These are phyloP conservation scores for Calcarisporium arbuscula DNA, from an alignment of 2,329 filamentous ascomycete species.

Conservation along the genomic window DNA sequence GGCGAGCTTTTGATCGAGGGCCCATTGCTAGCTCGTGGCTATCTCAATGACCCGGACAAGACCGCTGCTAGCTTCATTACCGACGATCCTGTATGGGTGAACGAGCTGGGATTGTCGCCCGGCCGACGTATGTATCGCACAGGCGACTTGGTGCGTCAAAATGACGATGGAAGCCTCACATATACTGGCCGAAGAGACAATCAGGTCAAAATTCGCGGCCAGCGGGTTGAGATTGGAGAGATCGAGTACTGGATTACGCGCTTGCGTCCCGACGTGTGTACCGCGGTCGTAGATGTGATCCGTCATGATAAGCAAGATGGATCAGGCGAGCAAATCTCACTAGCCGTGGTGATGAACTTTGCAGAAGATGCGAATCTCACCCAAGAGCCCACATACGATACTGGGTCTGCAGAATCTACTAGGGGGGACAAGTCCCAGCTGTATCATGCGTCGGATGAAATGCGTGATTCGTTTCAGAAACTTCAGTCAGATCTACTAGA, in stretches of 20 bases:
- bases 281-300: slow-evolving; percentile 4
- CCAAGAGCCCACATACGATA: no score
- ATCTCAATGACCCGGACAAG: slow-evolving; percentile 29
- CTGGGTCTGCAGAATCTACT: no score
- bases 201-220: slow-evolving; percentile 57
- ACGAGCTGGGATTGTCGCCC: not conserved
- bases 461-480: no score
- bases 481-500: no score
- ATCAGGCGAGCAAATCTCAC: no score
- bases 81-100: slow-evolving; percentile 16
- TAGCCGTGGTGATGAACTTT: no score
- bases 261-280: slow-evolving; percentile 3
- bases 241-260: slow-evolving; percentile 16
- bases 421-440: no score
- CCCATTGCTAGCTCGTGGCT: slow-evolving; percentile 41
- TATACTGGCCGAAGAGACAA: slow-evolving; percentile 54
- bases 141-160: slow-evolving; percentile 37
- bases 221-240: slow-evolving; percentile 50
- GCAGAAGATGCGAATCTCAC: no score
- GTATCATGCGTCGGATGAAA: no score
- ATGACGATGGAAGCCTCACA: slow-evolving; percentile 27
- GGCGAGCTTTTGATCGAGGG: slow-evolving; percentile 30
- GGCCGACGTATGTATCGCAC: slow-evolving; percentile 34
- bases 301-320: no score
- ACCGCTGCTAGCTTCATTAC: slow-evolving; percentile 27